These are phyloP conservation scores for Pelargonium fulgidum DNA, from an alignment of 441 rosid genomes.

Conservation along the genomic window DNA sequence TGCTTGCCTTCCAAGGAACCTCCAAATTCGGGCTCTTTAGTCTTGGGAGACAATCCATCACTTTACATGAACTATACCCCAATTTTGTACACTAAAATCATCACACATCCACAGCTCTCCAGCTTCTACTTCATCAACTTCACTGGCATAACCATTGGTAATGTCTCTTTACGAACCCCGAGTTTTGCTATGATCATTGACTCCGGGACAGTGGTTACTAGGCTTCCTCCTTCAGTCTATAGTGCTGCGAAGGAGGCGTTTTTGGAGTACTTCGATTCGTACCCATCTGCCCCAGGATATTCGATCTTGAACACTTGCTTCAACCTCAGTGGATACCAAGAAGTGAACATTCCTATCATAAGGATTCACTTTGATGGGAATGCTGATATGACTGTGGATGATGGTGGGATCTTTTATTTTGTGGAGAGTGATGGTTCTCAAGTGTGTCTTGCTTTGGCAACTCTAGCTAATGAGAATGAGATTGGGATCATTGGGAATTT, in stretches of 20 bases:
- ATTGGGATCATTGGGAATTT: slow-evolving; percentile 69
- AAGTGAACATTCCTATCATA: slow-evolving; percentile 58
- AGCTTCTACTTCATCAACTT: slow-evolving; percentile 77
- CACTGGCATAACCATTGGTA: slow-evolving; percentile 61
- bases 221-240: slow-evolving; percentile 76
- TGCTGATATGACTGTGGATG: slow-evolving; percentile 57
- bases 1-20: slow-evolving; percentile 64
- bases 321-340: slow-evolving; percentile 59
- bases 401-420: slow-evolving; percentile 64
- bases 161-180: slow-evolving; percentile 34
- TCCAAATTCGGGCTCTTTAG: slow-evolving; percentile 67
- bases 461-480: slow-evolving; percentile 63
- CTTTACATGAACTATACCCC: slow-evolving; percentile 58
- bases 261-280: slow-evolving; percentile 55
- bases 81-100: slow-evolving; percentile 53
- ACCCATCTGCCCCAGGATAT: slow-evolving; percentile 57
- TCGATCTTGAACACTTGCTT: slow-evolving; percentile 81
- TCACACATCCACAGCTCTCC: slow-evolving; percentile 50
- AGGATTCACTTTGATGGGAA: slow-evolving; percentile 52
- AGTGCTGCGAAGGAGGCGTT: slow-evolving; percentile 58
- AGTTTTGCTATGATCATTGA: slow-evolving; percentile 59
- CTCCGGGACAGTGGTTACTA: slow-evolving; percentile 78
- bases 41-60: slow-evolving; percentile 55
- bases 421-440: slow-evolving; percentile 69
- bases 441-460: slow-evolving; percentile 84